These are phyloP conservation scores for Phellopilus nigrolimitatus DNA, from an alignment of 1,284 basidiomycete species.

Conservation along the genomic window DNA sequence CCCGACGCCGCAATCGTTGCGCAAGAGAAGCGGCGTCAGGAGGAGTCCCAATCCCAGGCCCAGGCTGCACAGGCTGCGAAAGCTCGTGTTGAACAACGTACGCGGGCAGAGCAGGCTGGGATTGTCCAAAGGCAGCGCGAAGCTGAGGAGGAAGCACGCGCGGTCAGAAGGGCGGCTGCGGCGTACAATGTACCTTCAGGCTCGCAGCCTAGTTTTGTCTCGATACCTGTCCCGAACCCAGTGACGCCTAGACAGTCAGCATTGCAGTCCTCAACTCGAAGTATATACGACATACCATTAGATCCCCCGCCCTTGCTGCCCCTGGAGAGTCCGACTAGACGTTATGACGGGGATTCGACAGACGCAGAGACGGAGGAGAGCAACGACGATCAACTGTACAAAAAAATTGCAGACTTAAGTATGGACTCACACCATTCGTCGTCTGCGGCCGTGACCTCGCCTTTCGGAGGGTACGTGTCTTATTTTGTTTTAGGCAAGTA, in stretches of 20 bases:
- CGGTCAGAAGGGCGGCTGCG: conserved; percentile 26
- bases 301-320: conserved; percentile 32
- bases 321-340: conserved; percentile 34
- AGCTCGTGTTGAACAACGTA: conserved; percentile 28
- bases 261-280: conserved; percentile 25
- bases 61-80: conserved; percentile 19
- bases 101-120: conserved; percentile 39
- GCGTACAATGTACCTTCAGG: conserved; percentile 4
- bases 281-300: conserved; percentile 22
- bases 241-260: conserved; percentile 20
- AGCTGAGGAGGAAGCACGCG: conserved; percentile 33
- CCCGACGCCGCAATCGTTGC: conserved; percentile 7
- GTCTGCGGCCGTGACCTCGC: conserved; percentile 19
- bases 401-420: conserved; percentile 18
- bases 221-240: conserved; percentile 15
- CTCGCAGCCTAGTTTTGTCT: conserved; percentile 18
- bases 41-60: conserved; percentile 27
- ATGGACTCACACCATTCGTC: conserved; percentile 16
- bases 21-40: conserved; percentile 24
- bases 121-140: conserved; percentile 46
- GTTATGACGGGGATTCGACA: conserved; percentile 40
- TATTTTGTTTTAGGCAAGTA: conserved; percentile 13
- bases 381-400: conserved; percentile 17
- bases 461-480: conserved; percentile 20
- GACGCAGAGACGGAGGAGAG: conserved; percentile 37